A percentile compares a stretch with the other conserved stretches of the same genome.
Conservation (phyloP, 148 eudicot species). For the Nepenthes mirabilis region DNA sequence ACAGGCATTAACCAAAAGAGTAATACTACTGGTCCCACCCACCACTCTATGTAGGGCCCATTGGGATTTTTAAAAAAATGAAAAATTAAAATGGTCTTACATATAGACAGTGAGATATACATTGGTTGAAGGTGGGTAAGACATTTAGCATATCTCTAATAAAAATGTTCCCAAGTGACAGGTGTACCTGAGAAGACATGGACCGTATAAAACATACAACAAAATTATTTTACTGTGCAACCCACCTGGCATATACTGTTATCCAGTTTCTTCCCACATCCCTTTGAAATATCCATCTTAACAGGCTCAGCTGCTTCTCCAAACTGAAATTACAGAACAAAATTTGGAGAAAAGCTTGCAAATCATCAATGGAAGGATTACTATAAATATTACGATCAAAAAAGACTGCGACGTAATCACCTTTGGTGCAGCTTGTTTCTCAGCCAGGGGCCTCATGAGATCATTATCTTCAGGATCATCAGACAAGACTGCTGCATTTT, state of each 20-base stretch:
- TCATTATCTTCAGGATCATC: constrained; percentile 14
- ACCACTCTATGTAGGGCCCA: no score
- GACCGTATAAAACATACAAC: no score
- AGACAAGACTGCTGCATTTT: constrained; percentile 13
- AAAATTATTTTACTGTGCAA: background rate
- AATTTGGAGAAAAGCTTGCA: constrained; percentile 1
- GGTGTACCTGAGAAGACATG: no score
- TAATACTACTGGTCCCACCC: no score
- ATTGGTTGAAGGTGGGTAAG: no score
- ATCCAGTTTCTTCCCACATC: constrained; percentile 16
- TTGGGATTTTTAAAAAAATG: no score
- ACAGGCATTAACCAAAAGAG: no score
- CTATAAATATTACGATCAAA: background rate
- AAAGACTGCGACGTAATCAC: constrained; percentile 7
- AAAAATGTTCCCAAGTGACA: no score
- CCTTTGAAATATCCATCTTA: constrained; percentile 17
- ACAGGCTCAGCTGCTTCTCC: constrained; percentile 20
- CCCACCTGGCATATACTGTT: background rate
- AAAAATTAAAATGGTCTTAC: no score
- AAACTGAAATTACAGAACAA: constrained; percentile 16
- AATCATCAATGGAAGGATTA: background rate
- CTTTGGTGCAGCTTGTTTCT: constrained; percentile 20
- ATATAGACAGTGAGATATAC: no score
- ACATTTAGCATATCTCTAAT: no score
- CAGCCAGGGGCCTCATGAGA: constrained; percentile 11